Conservation (phyloP, 805 yeast genomes). For the Candida argentea region DNA sequence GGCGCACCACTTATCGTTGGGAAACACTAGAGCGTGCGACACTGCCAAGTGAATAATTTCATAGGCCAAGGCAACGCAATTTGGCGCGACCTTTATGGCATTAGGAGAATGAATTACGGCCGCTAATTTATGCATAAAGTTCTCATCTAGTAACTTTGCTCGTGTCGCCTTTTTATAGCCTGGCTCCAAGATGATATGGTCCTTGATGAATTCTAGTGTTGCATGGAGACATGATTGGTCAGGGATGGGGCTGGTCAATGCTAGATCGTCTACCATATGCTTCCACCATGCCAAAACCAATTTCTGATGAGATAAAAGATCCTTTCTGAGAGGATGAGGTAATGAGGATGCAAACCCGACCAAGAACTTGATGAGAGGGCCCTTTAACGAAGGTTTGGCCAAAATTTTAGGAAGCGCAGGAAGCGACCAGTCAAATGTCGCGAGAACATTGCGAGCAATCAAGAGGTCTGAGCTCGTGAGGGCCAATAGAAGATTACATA, state of each 20-base stretch:
- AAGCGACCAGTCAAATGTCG: slow-evolving; percentile 58
- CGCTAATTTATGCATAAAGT: slow-evolving; percentile 50
- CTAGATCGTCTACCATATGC: neutral
- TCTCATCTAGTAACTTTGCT: slow-evolving; percentile 68
- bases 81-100: slow-evolving; percentile 14
- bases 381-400: slow-evolving; percentile 6
- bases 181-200: slow-evolving; percentile 46
- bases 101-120: slow-evolving; percentile 30
- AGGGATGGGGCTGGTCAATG: slow-evolving; percentile 34
- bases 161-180: slow-evolving; percentile 60
- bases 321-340: neutral
- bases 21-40: slow-evolving; percentile 37
- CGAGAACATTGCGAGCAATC: slow-evolving; percentile 44
- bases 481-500: slow-evolving; percentile 43
- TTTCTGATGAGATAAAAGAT: too few relatives aligned
- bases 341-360: neutral
- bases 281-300: neutral
- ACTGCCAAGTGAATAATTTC: slow-evolving; percentile 34
- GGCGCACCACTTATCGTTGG: slow-evolving; percentile 39
- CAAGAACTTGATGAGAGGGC: neutral
- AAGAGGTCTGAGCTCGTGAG: slow-evolving; percentile 38
- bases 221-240: neutral
- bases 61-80: slow-evolving; percentile 1
- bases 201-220: slow-evolving; percentile 34
- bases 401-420: slow-evolving; percentile 53